Conservation (phyloP, 176 grass and related monocot species). For the Carex cristatella region DNA sequence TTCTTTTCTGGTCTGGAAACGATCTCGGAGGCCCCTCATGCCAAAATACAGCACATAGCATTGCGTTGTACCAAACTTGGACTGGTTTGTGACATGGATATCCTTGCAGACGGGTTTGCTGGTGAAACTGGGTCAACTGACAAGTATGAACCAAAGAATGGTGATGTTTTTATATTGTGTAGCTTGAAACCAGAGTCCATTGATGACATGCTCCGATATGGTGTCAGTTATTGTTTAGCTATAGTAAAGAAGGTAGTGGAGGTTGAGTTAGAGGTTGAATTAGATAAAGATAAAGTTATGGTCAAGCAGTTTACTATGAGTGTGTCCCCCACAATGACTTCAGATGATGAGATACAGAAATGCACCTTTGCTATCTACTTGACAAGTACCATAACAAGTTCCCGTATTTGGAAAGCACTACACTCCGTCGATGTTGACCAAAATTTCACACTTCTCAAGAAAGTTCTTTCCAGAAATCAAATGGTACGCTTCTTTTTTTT, state of each 20-base stretch:
- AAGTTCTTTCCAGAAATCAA: constrained; percentile 31
- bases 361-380: constrained; percentile 49
- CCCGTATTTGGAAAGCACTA: constrained; percentile 55
- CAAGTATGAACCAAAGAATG: constrained; percentile 43
- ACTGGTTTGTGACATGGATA: constrained; percentile 49
- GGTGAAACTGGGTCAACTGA: constrained; percentile 14
- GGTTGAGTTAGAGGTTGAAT: constrained; percentile 20
- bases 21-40: constrained; percentile 40
- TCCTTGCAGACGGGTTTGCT: constrained; percentile 31
- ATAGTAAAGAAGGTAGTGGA: constrained; percentile 52
- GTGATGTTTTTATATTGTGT: constrained; percentile 65
- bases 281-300: constrained; percentile 21
- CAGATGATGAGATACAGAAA: constrained; percentile 19
- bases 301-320: constrained; percentile 46
- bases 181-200: constrained; percentile 29
- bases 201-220: constrained; percentile 34
- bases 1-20: constrained; percentile 45
- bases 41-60: constrained; percentile 46
- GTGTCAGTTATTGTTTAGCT: constrained; percentile 40
- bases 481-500: constrained; percentile 33
- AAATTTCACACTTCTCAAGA: constrained; percentile 55
- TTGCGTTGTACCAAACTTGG: background rate
- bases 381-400: constrained; percentile 42
- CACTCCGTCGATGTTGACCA: background rate
- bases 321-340: constrained; percentile 8